Evolutionary conservation across 768 basidiomycete species (phyloP).

Genomic region (Amanita subjunquillea): DNA sequence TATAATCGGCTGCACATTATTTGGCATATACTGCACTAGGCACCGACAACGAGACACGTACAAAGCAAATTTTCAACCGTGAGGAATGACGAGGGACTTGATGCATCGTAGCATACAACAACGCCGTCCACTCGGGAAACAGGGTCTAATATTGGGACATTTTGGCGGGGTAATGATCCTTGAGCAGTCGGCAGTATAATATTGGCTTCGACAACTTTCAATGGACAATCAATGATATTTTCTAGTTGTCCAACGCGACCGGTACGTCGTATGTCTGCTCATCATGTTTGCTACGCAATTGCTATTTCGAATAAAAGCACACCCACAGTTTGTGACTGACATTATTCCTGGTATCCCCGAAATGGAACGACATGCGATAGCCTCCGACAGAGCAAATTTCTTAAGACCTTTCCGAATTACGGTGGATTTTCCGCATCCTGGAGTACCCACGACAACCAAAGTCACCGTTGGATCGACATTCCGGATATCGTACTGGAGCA

Average conservation of each 20-base stretch:
- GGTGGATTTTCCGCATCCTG: conserved; percentile 77
- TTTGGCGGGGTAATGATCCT: conserved; percentile 9
- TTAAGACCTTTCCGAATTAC: conserved; percentile 72
- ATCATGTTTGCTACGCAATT: not conserved
- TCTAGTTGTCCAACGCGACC: conserved; percentile 22
- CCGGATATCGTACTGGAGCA: conserved; percentile 8
- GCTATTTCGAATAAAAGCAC: not conserved
- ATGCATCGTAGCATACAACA: conserved; percentile 80
- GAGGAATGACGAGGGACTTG: conserved; percentile 47
- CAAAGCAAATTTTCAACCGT: conserved; percentile 63
- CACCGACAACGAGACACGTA: conserved; percentile 28
- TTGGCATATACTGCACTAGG: not conserved
- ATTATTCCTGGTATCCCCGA: not conserved
- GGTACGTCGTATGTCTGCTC: conserved; percentile 23
- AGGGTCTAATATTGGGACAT: conserved; percentile 35
- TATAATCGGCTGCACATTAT: conserved; percentile 40
- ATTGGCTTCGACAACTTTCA: conserved; percentile 49
- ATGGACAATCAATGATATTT: conserved; percentile 27
- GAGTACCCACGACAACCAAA: conserved; percentile 70
- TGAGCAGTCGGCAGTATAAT: conserved; percentile 24
- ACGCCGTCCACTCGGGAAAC: conserved; percentile 64
- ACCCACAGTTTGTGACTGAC: not conserved
- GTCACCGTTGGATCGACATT: conserved; percentile 30
- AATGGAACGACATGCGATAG: conserved; percentile 15
- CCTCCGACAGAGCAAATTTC: conserved; percentile 41